Base-by-base conservation (phyloP, 306 rosid genomes). In the Malus sylvestris region DNA sequence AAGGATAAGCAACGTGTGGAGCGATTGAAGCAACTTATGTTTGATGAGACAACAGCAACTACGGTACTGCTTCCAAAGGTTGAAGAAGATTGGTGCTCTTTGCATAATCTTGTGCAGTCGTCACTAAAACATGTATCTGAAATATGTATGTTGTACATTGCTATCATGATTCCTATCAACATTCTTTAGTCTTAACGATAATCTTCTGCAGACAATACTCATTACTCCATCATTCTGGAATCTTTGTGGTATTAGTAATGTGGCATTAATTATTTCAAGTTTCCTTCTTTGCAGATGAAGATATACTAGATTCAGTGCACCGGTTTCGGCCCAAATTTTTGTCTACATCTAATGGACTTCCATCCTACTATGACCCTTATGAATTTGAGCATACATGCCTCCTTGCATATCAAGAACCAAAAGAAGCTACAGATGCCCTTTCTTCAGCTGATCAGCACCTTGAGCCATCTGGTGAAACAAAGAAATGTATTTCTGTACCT, bases 1-100 rank as follows among this genome's bases (percentile, higher is more conserved):
- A 83, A 93, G 98, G 97, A 91, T 82, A 74, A 83, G 72, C 76
- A 70, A 69, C 86, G 87, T 53, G 81, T 89, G 60, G 89, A 87
- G 75, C 85, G 60, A 79, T 88, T 93, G 85, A 85, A 83, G 87
- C 85, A 80, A 67, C 84, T 88, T 73, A 67, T 88, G 74, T 68
- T 67, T 76, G 86, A 84, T 73, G 72, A 77, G 77, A 70, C 70
- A n/a, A 68, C 85, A 68, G 87, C 81, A 78, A 71, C 79, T 52
- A 51, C 68, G 35, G 74, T 49, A 65, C 71, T 9, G 67, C 78
- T 80, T 75, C 84, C 85, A 53, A 53, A 85, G 79, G 74, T 70
- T 64, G 97, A 91, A 81, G 91, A 89, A 83, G 93, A 90, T 44
- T 93, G 96, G 96, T 93, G 97, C 72, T 87, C 81, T 81, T 70